Evolutionary conservation across 805 yeast genomes (phyloP).

Genomic region (Wickerhamiella occidentalis): DNA sequence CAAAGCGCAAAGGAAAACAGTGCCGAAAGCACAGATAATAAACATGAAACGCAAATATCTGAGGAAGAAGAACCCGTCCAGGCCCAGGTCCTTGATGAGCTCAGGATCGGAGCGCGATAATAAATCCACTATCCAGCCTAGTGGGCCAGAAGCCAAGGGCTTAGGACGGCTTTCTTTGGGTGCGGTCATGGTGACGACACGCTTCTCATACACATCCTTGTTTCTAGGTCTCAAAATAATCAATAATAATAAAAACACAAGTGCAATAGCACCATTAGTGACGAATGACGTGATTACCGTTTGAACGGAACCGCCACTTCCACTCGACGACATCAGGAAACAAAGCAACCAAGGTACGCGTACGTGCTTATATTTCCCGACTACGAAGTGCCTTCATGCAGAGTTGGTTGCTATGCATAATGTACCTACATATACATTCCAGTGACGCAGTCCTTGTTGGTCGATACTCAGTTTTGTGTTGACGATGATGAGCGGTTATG

Average conservation of each 20-base stretch:
- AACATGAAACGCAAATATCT: constrained; percentile 57
- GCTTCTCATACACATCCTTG: constrained; percentile 73
- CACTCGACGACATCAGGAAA: neutral
- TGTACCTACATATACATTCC: constrained; percentile 9
- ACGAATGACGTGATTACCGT: constrained; percentile 55
- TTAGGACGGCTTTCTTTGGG: constrained; percentile 40
- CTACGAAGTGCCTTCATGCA: constrained; percentile 5
- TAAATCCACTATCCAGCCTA: constrained; percentile 58
- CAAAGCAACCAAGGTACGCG: neutral
- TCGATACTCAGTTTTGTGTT: neutral
- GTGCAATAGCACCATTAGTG: constrained; percentile 55
- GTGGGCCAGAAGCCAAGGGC: constrained; percentile 56
- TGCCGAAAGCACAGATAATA: constrained; percentile 42
- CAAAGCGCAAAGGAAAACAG: constrained; percentile 46
- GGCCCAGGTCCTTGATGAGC: constrained; percentile 72
- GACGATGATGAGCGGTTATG: too few species aligned
- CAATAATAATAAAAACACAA: constrained; percentile 49
- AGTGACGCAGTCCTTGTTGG: neutral
- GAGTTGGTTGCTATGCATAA: constrained; percentile 9
- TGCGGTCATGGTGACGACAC: constrained; percentile 50
- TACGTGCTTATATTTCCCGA: neutral
- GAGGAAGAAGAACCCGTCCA: constrained; percentile 88
- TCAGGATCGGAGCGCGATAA: constrained; percentile 58
- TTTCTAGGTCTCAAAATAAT: constrained; percentile 52
- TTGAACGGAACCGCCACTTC: constrained; percentile 8